Conservation (phyloP, 228 moss, liverwort and hornwort species). For the Sphagnum fallax region DNA sequence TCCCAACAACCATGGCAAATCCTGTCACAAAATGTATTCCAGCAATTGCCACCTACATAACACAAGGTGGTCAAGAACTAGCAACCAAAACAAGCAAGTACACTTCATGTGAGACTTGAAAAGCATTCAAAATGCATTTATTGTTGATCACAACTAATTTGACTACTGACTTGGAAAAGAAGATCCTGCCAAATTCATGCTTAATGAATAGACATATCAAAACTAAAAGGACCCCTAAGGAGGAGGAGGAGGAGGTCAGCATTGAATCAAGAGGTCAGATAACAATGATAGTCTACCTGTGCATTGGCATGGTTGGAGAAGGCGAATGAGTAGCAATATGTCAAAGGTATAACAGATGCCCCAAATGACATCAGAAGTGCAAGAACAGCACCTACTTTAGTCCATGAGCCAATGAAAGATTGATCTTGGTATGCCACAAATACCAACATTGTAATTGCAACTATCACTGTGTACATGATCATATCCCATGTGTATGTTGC, state of each 20-base stretch:
- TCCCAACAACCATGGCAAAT: conserved; percentile 89
- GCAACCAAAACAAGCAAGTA: not conserved
- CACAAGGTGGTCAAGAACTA: not conserved
- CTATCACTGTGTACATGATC: conserved; percentile 66
- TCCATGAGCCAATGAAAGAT: conserved; percentile 88
- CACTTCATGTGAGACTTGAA: not conserved
- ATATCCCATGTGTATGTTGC: conserved; percentile 94
- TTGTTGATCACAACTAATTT: not conserved
- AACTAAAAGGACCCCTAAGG: too few species aligned
- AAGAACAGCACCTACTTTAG: conserved; percentile 64
- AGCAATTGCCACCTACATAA: conserved; percentile 83
- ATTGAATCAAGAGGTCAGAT: not conserved
- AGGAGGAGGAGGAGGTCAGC: not conserved
- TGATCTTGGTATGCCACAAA: conserved; percentile 75
- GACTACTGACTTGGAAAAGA: not conserved
- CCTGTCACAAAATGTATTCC: conserved; percentile 96
- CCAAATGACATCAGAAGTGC: conserved; percentile 76
- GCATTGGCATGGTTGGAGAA: conserved; percentile 85
- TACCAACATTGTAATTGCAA: conserved; percentile 76
- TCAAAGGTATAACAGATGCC: conserved; percentile 84
- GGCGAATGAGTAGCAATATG: conserved; percentile 89
- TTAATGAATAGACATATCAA: too few species aligned
- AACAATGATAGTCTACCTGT: conserved; percentile 39
- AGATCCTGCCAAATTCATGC: too few species aligned
- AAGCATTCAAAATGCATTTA: not conserved